A percentile compares a stretch with the other conserved stretches of the same genome.
Evolutionary conservation across 257 asterid genomes (phyloP).

Genomic region (Capsicum baccatum): DNA sequence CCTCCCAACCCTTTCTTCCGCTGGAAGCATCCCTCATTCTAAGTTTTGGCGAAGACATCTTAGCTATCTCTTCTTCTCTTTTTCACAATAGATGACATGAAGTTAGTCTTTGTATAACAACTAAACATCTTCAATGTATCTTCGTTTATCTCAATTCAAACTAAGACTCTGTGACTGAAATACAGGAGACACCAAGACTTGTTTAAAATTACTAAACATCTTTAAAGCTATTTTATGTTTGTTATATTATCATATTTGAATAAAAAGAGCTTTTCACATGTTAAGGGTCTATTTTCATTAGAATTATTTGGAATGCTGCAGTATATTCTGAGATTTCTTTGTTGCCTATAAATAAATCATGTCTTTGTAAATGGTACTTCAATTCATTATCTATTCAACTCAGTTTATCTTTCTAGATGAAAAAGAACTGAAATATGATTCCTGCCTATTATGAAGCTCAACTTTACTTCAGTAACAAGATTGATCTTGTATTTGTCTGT

Average conservation of each 20-base stretch:
- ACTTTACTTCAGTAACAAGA: background rate
- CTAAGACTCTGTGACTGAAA: too few relatives aligned
- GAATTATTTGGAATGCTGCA: background rate
- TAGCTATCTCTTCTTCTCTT: too few relatives aligned
- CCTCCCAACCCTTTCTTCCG: too few relatives aligned
- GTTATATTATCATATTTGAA: background rate
- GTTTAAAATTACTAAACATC: background rate
- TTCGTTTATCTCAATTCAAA: too few relatives aligned
- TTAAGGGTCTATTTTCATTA: background rate
- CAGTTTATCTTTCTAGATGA: background rate
- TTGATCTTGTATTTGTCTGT: background rate
- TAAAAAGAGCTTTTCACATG: background rate
- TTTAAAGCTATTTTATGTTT: background rate
- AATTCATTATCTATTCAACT: background rate
- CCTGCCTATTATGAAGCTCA: background rate
- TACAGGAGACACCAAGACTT: too few relatives aligned
- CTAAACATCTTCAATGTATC: too few relatives aligned
- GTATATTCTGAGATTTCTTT: background rate
- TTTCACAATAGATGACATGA: too few relatives aligned
- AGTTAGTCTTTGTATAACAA: too few relatives aligned
- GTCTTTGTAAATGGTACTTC: background rate
- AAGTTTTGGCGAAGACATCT: too few relatives aligned
- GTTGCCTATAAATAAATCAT: constrained; percentile 11
- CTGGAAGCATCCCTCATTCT: too few relatives aligned
- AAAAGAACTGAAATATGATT: constrained; percentile 4